Base-by-base conservation (phyloP, 2,329 filamentous ascomycete species). In the Sporothrix globosa region DNA sequence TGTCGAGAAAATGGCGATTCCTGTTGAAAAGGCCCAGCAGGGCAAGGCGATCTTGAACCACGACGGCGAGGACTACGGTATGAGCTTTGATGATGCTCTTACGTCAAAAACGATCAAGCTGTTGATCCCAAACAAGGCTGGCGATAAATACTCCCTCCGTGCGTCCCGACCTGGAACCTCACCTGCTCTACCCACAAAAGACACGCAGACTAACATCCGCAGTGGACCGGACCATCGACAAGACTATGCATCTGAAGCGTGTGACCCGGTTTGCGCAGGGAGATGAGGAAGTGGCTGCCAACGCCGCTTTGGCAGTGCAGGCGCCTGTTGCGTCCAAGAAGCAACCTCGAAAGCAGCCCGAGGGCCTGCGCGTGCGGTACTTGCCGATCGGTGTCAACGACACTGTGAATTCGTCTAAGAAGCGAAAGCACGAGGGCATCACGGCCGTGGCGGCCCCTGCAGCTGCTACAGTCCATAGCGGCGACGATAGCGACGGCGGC, bases 321-420 rank as follows among this genome's bases (percentile, higher is more conserved):
- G 79, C 82, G 30, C 83, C 82, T 27, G 81, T 83, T 63, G 81
- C 83, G 2, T 80, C 85, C 4, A 81, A 84, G 70, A 87, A 82
- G 71, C 78, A 83, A 1, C 82, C 87, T 65, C 86, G 89, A 71
- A 82, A 86, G 60, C 91, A 93, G 77, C 90, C 91, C 1, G 83
- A 86, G 75, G 90, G 88, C 7, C 80, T 94, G 69, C 88, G 85
- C 75, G 86, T 89, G 79, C 87, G 91, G 46, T 93, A 87, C 78
- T 85, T 85, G 69, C 91, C 91, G 0, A 86, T 90, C 58, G 91
- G 91, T 39, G 82, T 87, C 56, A 77, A 53, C 53, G 71, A 67
- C 27, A 46, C 66, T 27, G 68, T n/a, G 17, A 58, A 60, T 11
- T 34, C 67, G 19, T 74, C 75, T 34, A 77, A 76, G 74, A 83